Percentiles rank a stretch among this genome's conserved stretches.
Evolutionary conservation across 106 monocot genomes (phyloP).

Genomic region (Dioscorea dumetorum): DNA sequence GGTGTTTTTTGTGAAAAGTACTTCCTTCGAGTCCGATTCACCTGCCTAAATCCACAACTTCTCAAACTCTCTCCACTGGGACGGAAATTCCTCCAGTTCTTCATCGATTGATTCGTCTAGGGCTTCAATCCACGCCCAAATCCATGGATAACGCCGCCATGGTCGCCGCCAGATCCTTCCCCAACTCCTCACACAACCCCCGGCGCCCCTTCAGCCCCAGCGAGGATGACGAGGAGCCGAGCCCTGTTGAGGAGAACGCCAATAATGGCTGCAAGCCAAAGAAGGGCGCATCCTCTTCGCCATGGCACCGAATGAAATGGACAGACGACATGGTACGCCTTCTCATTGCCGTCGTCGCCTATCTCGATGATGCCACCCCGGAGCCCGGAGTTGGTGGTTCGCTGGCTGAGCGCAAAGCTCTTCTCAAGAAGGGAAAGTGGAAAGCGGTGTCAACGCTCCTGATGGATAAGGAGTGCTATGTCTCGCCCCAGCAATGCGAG

Average conservation of each 20-base stretch:
- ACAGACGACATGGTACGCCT: slow-evolving; percentile 48
- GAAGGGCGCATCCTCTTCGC: slow-evolving; percentile 3
- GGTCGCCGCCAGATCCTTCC: no score
- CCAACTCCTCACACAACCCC: neutral
- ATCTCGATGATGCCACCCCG: slow-evolving; percentile 35
- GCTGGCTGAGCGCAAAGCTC: slow-evolving; percentile 1
- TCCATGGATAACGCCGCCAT: no score
- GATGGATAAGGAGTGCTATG: slow-evolving; percentile 38
- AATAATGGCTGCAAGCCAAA: slow-evolving; percentile 3
- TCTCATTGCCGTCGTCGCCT: slow-evolving; percentile 41
- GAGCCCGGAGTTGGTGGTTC: slow-evolving; percentile 3
- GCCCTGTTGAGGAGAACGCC: no score
- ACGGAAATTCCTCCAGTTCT: no score
- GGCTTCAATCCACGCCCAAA: no score
- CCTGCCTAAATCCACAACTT: no score
- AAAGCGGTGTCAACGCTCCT: slow-evolving; percentile 45
- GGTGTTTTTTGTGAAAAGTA: no score
- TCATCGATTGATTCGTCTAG: no score
- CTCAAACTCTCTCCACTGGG: no score
- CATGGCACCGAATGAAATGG: slow-evolving; percentile 80
- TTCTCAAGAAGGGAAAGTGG: slow-evolving; percentile 83
- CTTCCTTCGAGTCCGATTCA: no score
- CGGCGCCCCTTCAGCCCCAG: neutral
- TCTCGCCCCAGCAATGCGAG: slow-evolving; percentile 77
- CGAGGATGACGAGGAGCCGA: no score